Base-by-base conservation (phyloP, 495 filamentous ascomycete genomes). In the Sabuloglossum arenarium region DNA sequence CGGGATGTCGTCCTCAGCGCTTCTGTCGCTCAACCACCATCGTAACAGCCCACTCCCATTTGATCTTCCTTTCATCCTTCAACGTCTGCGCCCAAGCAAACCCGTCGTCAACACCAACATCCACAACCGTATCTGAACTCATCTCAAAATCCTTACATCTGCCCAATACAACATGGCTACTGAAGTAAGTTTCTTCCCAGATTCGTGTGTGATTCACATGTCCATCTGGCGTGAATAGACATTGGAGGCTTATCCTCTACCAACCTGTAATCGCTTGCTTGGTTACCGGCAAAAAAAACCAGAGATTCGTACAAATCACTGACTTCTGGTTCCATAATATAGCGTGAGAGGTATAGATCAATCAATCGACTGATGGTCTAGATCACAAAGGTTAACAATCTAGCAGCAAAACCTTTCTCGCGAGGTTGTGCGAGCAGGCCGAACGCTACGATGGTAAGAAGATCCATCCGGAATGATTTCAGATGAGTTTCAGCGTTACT, bases 391-490 rank as follows among this genome's bases (percentile, higher is more conserved):
- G 66, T 68, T 59, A 56, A 67, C 61, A 60, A 69, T 30, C 19
- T n/a, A 39, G 66, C 71, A 98, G 93, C 85, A 97, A 99, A 84
- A 99, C 91, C 65, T 99, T 99, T 79, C 87, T 99, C 69, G 91
- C 91, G 68, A 82, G 91, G 76, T 87, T 99, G 69, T 97, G 91
- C 79, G 91, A 99, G 86, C 91, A 99, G 83, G 91, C 91, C 67
- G 91, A 99, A 80, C 91, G 91, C 70, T 99, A 99, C 71, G 91
- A 99, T 87, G 91, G 82, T 87, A 73, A 72, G 82, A 67, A 54
- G 45, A 47, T 52, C 52, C 39, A 34, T 29, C 53, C 39, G 16
- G 25, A 31, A 12, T 23, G 47, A 37, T 19, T 4, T n/a, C 55
- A 19, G 37, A 47, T 29, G 27, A 28, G 27, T 25, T 54, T 43